Evolutionary conservation across 2,329 filamentous ascomycete species (phyloP).

Genomic region (Botrytis galanthina): DNA sequence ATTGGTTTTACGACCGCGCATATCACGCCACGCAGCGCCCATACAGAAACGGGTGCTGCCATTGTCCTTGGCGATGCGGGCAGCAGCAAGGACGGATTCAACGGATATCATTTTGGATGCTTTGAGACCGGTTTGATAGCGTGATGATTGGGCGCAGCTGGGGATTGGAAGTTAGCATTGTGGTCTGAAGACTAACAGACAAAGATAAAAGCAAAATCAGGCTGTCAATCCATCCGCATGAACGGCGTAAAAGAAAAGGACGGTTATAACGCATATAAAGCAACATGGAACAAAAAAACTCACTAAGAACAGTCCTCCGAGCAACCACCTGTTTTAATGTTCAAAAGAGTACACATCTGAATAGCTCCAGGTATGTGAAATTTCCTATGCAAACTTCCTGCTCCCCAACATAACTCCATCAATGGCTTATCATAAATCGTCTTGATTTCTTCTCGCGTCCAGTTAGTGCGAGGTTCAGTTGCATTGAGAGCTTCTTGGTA

Average conservation of each 20-base stretch:
- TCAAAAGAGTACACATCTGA: slow-evolving; percentile 93
- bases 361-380: slow-evolving; percentile 83
- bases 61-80: slow-evolving; percentile 73
- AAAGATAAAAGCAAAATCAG: rapidly evolving
- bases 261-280: neutral
- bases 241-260: neutral
- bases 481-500: slow-evolving; percentile 55
- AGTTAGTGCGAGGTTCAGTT: slow-evolving; percentile 63
- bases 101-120: slow-evolving; percentile 78
- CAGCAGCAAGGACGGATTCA: slow-evolving; percentile 76
- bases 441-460: slow-evolving; percentile 78
- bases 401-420: slow-evolving; percentile 73
- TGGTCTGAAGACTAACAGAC: no score
- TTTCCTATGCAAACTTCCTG: slow-evolving; percentile 72
- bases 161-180: neutral
- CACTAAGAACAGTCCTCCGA: slow-evolving; percentile 84
- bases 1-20: slow-evolving; percentile 83
- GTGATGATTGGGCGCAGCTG: slow-evolving; percentile 76
- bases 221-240: neutral
- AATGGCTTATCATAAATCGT: slow-evolving; percentile 79
- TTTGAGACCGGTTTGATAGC: slow-evolving; percentile 72
- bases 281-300: slow-evolving; percentile 5
- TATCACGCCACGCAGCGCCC: slow-evolving; percentile 91
- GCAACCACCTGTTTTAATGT: slow-evolving; percentile 93
- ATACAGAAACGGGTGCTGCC: slow-evolving; percentile 92